phyloP scores from a whole-genome alignment of 805 yeast genomes.

The Saccharomycopsis sp. region DNA sequence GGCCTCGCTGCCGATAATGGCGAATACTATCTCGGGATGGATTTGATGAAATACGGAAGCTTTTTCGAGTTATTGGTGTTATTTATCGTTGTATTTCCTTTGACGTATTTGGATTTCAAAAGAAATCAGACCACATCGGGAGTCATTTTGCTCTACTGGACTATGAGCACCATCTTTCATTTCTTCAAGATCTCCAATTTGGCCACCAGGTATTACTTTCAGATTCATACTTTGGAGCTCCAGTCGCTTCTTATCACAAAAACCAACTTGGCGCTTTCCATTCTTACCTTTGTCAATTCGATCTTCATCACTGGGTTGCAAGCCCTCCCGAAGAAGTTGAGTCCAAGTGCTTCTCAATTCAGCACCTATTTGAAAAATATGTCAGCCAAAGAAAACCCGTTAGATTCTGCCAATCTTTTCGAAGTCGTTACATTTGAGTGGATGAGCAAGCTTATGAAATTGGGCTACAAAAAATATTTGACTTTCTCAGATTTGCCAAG shows the following conservation, averaged over 20 bases:
- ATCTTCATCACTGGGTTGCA: conserved; percentile 29
- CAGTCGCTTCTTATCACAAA: conserved; percentile 10
- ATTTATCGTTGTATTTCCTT: conserved; percentile 37
- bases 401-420: conserved; percentile 57
- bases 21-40: conserved; percentile 21
- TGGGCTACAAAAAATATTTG: conserved; percentile 58
- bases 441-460: conserved; percentile 80
- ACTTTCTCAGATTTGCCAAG: conserved; percentile 62
- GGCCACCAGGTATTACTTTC: conserved; percentile 29
- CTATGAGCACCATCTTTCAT: conserved; percentile 42
- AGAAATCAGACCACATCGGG: conserved; percentile 60
- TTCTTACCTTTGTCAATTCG: conserved; percentile 29
- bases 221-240: conserved; percentile 24
- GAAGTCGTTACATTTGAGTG: conserved; percentile 76
- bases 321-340: conserved; percentile 31
- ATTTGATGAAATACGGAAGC: conserved; percentile 28
- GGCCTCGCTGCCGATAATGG: conserved; percentile 22
- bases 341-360: conserved; percentile 32
- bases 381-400: conserved; percentile 33
- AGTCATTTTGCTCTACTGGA: conserved; percentile 67
- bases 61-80: conserved; percentile 34
- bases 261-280: conserved; percentile 26
- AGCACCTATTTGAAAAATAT: conserved; percentile 30
- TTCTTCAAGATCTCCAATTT: conserved; percentile 36
- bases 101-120: conserved; percentile 67